These are phyloP conservation scores for Epichloe coenophiala DNA, from an alignment of 2,329 filamentous ascomycete species.

Conservation along the genomic window DNA sequence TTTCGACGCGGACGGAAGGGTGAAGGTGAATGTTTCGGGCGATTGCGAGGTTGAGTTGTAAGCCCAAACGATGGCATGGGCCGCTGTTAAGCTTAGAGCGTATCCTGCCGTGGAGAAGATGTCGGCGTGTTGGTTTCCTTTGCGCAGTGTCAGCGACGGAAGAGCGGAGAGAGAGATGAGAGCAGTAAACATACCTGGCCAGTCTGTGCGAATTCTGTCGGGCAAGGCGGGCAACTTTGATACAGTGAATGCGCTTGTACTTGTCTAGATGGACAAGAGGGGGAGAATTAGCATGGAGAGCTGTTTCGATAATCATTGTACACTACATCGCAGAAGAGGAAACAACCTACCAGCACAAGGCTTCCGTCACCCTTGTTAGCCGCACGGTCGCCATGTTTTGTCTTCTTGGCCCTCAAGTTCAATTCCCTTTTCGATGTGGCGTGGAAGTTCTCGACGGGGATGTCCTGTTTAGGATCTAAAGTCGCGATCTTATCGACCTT, in stretches of 20 bases:
- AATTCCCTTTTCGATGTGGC: constrained; percentile 36
- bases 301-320: background rate
- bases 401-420: constrained; percentile 47
- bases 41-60: constrained; percentile 58
- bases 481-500: constrained; percentile 37
- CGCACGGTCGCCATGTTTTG: constrained; percentile 46
- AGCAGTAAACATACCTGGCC: constrained; percentile 40
- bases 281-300: background rate
- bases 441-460: constrained; percentile 26
- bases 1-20: constrained; percentile 60
- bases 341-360: constrained; percentile 43
- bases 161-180: background rate
- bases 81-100: constrained; percentile 67
- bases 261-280: constrained; percentile 42
- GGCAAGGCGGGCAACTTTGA: constrained; percentile 75
- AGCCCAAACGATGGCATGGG: constrained; percentile 80
- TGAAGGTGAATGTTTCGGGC: constrained; percentile 67
- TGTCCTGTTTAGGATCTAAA: constrained; percentile 31
- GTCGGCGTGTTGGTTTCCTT: constrained; percentile 52
- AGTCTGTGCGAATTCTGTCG: constrained; percentile 55
- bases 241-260: constrained; percentile 72
- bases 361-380: constrained; percentile 53
- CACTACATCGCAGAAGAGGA: background rate
- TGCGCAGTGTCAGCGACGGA: background rate
- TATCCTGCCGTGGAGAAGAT: constrained; percentile 55